A percentile compares a stretch with the other conserved stretches of the same genome.
Conservation (phyloP, 2,329 filamentous ascomycete species). For the Penicillium italicum region DNA sequence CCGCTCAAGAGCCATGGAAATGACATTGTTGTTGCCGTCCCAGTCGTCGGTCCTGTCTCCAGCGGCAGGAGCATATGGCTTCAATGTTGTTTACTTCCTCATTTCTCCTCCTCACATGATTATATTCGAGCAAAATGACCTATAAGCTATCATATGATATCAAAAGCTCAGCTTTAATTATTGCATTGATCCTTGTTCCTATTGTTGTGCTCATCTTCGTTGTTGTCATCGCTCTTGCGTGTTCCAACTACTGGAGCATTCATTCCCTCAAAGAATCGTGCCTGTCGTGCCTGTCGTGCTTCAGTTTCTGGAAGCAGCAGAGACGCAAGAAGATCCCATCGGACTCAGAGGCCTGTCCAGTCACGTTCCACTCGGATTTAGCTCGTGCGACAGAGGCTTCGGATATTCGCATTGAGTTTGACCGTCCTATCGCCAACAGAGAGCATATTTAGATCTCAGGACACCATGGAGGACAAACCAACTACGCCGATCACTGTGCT, state of each 20-base stretch:
- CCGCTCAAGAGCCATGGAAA: neutral
- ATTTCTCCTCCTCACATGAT: neutral
- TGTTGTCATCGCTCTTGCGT: slow-evolving; percentile 39
- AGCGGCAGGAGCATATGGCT: neutral
- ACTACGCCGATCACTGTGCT: slow-evolving; percentile 52
- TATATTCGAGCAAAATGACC: slow-evolving; percentile 26
- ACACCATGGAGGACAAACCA: slow-evolving; percentile 24
- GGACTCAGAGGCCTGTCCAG: slow-evolving; percentile 31
- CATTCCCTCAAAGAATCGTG: slow-evolving; percentile 16
- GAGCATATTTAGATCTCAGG: slow-evolving; percentile 24
- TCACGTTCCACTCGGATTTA: slow-evolving; percentile 1
- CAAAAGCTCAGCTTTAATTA: slow-evolving; percentile 40
- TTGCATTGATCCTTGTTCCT: slow-evolving; percentile 47
- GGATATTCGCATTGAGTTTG: slow-evolving; percentile 27
- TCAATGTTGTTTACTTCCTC: neutral
- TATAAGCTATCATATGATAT: slow-evolving; percentile 28
- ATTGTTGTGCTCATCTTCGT: slow-evolving; percentile 44
- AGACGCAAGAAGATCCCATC: slow-evolving; percentile 30
- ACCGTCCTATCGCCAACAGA: slow-evolving; percentile 18
- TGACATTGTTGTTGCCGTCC: neutral
- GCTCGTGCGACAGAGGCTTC: slow-evolving; percentile 33
- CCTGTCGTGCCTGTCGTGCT: slow-evolving; percentile 20
- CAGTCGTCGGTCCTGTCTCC: neutral
- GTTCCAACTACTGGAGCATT: slow-evolving; percentile 36
- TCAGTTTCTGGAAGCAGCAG: slow-evolving; percentile 22